Conservation (phyloP, 768 basidiomycete species). For the Termitomyces heimii region DNA sequence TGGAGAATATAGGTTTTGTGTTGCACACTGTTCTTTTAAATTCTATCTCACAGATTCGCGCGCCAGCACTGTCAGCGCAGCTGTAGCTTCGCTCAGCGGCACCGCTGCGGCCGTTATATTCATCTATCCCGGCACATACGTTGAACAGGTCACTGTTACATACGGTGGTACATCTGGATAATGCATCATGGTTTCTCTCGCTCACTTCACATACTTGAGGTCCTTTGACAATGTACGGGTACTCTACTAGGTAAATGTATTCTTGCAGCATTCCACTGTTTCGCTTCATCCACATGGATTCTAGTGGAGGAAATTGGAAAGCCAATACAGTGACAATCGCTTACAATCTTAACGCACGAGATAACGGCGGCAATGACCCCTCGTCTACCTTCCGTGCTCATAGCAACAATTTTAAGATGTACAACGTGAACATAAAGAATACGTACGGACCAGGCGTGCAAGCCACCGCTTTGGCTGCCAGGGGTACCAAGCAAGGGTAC, state of each 20-base stretch:
- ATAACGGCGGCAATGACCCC: constrained; percentile 21
- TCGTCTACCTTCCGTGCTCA: constrained; percentile 21
- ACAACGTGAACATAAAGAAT: constrained; percentile 21
- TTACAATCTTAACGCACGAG: constrained; percentile 21
- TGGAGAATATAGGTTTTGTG: constrained; percentile 17
- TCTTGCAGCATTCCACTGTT: background rate
- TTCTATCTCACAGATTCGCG: background rate
- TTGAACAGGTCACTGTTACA: constrained; percentile 21
- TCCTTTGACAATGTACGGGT: constrained; percentile 18
- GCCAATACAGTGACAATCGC: constrained; percentile 20
- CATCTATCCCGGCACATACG: constrained; percentile 21
- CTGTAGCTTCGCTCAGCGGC: constrained; percentile 18
- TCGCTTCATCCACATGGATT: background rate
- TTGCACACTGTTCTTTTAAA: background rate
- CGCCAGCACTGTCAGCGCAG: constrained; percentile 16
- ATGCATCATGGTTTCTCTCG: background rate
- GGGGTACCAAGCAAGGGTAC: constrained; percentile 16
- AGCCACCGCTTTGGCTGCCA: constrained; percentile 19
- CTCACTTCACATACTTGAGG: background rate
- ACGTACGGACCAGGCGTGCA: constrained; percentile 20
- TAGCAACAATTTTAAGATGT: constrained; percentile 15
- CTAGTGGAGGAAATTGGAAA: constrained; percentile 17
- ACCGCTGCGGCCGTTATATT: constrained; percentile 15
- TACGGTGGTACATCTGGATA: constrained; percentile 3
- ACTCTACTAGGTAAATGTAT: constrained; percentile 16